Base-by-base conservation (phyloP, 192 early-diverging fungal species). In the Phycomyces blakesleeanus region DNA sequence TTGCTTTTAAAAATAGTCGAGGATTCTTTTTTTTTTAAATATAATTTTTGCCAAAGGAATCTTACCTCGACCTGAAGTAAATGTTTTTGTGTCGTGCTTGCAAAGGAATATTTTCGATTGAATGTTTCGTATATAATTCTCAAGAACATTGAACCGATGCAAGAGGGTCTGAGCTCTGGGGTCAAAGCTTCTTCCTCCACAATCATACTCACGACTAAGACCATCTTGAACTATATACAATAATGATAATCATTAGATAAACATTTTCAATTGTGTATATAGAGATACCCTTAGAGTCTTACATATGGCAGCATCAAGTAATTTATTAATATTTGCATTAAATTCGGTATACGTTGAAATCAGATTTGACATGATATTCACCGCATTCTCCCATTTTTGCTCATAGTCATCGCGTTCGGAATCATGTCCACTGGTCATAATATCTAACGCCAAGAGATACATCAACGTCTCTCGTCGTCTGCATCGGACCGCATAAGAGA, bases 41-140 rank as follows among this genome's bases (percentile, higher is more conserved):
- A 3, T 38, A 2, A 41, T 37, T 49, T n/a, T n/a, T n/a, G n/a
- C n/a, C n/a, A n/a, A n/a, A n/a, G n/a, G n/a, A n/a, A n/a, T 8
- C 54, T 57, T 66, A 66, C 64, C 56, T 51, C 49, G 40, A 0
- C 55, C 64, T 21, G 25, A 34, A 10, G 27, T 39, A 12, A 59
- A 61, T 64, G 69, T 67, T 41, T 74, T 72, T 26, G 57, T 73
- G 62, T 84, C 82, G 21, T 84, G 80, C 18, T 74, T 77, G 57
- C 79, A 79, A 49, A 84, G 64, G 29, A 73, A 77, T 49, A 81
- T 53, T 55, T 81, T 81, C 24, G 76, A 72, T 57, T 79, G 79
- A 39, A 81, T 64, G n/a, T 80, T 68, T 40, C 78, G 71, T 22
- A 81, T 59, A 58, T 78, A 67, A 11, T 80, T 80, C 59, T 83